Percentiles rank a stretch among this genome's conserved stretches.
phyloP scores from a whole-genome alignment of 2,329 filamentous ascomycete genomes.

The Fusarium sp. region DNA sequence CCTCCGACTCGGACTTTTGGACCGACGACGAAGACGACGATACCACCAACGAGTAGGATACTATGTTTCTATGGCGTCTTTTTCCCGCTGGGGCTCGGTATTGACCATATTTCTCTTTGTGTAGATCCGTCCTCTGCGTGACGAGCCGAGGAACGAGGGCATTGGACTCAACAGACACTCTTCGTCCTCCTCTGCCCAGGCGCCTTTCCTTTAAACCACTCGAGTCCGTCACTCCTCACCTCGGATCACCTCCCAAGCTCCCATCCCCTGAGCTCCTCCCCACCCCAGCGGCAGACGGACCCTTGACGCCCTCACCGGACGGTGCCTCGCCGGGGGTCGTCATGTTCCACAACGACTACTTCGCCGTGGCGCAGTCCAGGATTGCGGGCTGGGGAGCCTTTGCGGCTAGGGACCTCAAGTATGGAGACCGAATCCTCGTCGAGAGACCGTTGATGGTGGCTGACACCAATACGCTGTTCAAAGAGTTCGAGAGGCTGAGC shows the following conservation, averaged over 20 bases:
- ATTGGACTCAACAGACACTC: conserved; percentile 9
- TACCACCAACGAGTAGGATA: conserved; percentile 37
- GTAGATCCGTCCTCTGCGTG: conserved; percentile 30
- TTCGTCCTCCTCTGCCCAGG: conserved; percentile 19
- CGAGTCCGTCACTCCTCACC: conserved; percentile 3
- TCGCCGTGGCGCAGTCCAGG: conserved; percentile 55
- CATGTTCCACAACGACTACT: conserved; percentile 54
- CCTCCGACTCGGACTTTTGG: conserved; percentile 36
- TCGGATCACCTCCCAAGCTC: not conserved
- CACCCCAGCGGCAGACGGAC: not conserved
- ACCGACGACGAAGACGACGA: conserved; percentile 40
- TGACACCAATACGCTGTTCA: conserved; percentile 44
- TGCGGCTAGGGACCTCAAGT: conserved; percentile 53
- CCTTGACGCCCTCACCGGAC: conserved; percentile 2
- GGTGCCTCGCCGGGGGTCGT: not conserved
- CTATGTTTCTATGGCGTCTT: not conserved
- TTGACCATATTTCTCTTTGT: not conserved
- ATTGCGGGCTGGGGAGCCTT: conserved; percentile 63
- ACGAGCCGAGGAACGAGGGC: conserved; percentile 24
- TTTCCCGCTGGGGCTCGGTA: not conserved
- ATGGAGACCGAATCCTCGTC: conserved; percentile 56
- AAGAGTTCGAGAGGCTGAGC: conserved; percentile 53
- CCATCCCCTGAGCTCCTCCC: not conserved
- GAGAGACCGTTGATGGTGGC: conserved; percentile 59
- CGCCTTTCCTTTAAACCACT: conserved; percentile 22